A percentile compares a stretch with the other conserved stretches of the same genome.
Evolutionary conservation across 2,329 filamentous ascomycete species (phyloP).

Genomic region (Amauroascus niger): DNA sequence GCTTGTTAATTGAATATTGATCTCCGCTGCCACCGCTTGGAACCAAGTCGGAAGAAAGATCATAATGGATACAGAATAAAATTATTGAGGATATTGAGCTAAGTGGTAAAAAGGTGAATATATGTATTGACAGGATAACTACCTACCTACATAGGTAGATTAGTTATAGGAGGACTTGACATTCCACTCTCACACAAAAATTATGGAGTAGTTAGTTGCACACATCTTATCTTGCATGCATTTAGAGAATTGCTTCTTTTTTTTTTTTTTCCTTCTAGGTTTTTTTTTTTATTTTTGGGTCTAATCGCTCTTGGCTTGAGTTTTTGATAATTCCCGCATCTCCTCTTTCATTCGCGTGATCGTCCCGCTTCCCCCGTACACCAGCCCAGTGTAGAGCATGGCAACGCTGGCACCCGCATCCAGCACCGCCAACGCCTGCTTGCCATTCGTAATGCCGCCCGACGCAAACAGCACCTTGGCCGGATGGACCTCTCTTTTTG

Average conservation of each 20-base stretch:
- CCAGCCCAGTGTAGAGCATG: conserved; percentile 77
- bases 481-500: neutral
- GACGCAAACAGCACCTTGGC: conserved; percentile 83
- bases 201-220: too few species aligned
- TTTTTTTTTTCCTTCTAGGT: neutral
- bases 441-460: conserved; percentile 81
- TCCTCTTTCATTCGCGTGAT: conserved; percentile 45
- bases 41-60: too few species aligned
- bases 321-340: conserved; percentile 29
- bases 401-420: conserved; percentile 84
- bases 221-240: neutral
- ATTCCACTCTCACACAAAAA: too few species aligned
- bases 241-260: neutral
- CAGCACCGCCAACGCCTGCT: conserved; percentile 69
- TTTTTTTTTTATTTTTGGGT: neutral
- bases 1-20: too few species aligned
- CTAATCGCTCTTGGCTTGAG: neutral
- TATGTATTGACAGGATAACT: too few species aligned
- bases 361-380: conserved; percentile 54
- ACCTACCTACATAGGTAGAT: too few species aligned
- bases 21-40: too few species aligned
- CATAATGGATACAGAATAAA: too few species aligned
- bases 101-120: too few species aligned
- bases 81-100: too few species aligned
- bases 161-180: too few species aligned